Evolutionary conservation across 257 asterid species (phyloP).

Genomic region (Prunella vulgaris): DNA sequence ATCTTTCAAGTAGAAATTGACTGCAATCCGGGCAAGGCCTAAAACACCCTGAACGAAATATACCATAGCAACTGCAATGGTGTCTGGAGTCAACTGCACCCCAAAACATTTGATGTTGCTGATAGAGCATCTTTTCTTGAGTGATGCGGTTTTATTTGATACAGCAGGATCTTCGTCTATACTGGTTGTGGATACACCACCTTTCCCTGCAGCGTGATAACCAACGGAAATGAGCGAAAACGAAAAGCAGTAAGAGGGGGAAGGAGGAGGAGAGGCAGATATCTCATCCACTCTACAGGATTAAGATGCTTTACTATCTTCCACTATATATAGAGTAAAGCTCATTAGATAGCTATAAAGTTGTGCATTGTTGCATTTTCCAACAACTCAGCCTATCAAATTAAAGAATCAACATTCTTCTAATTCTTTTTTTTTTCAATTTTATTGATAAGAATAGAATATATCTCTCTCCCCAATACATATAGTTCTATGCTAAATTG

Average conservation of each 20-base stretch:
- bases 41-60: slow-evolving; percentile 98
- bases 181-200: slow-evolving; percentile 10
- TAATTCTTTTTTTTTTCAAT: background rate
- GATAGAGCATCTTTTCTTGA: slow-evolving; percentile 55
- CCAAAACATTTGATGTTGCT: slow-evolving; percentile 62
- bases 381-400: background rate
- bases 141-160: slow-evolving; percentile 38
- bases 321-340: no score
- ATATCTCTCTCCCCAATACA: background rate
- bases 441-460: background rate
- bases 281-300: background rate
- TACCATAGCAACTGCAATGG: slow-evolving; percentile 96
- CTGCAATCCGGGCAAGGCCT: slow-evolving; percentile 93
- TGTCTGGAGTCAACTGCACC: slow-evolving; percentile 87
- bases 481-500: background rate
- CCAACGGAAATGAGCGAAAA: background rate
- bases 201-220: slow-evolving; percentile 15
- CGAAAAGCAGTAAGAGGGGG: background rate
- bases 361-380: background rate
- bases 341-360: background rate
- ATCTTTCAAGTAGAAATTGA: slow-evolving; percentile 93
- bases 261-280: background rate
- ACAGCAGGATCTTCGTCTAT: slow-evolving; percentile 45
- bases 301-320: background rate
- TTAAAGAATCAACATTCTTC: background rate